phyloP scores from a whole-genome alignment of 2,329 filamentous ascomycete species.

The Ophiobolus disseminans region DNA sequence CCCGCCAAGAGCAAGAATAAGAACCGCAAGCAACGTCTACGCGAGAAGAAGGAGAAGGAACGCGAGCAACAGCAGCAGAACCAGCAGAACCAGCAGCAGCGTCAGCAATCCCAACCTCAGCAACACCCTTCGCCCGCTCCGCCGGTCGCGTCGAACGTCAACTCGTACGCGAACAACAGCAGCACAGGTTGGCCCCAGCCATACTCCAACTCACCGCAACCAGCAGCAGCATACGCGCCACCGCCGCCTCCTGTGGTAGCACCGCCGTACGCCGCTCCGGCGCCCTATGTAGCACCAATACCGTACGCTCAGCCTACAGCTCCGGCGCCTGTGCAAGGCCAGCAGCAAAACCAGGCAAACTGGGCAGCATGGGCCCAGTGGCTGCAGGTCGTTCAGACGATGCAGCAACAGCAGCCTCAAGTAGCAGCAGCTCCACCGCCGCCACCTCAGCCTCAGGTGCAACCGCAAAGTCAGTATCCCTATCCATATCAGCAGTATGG shows the following conservation, averaged over 20 bases:
- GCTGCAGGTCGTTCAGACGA: conserved; percentile 33
- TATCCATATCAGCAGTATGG: conserved; percentile 36
- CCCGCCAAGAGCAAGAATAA: conserved; percentile 36
- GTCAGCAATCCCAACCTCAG: conserved; percentile 17
- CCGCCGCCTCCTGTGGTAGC: conserved; percentile 24
- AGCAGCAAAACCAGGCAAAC: conserved; percentile 36
- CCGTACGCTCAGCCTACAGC: conserved; percentile 13
- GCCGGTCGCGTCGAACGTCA: conserved; percentile 24
- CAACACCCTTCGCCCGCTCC: conserved; percentile 29
- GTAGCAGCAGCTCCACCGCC: too few relatives aligned
- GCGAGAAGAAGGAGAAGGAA: conserved; percentile 38
- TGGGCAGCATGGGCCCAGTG: conserved; percentile 39
- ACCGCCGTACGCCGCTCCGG: background rate
- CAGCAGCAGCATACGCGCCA: conserved; percentile 22
- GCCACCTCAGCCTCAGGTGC: conserved; percentile 25
- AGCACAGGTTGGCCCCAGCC: conserved; percentile 28
- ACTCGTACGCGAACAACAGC: conserved; percentile 30
- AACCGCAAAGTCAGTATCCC: conserved; percentile 28
- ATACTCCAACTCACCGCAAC: conserved; percentile 24
- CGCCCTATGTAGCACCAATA: conserved; percentile 22
- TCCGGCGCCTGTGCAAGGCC: conserved; percentile 12
- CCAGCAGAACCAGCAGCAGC: conserved; percentile 21
- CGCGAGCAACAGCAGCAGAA: conserved; percentile 15
- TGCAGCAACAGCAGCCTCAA: conserved; percentile 32
- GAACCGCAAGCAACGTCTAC: conserved; percentile 38